These are phyloP conservation scores for Paramecium caudatum DNA, from an alignment of 73 alveolate species.

Conservation along the genomic window DNA sequence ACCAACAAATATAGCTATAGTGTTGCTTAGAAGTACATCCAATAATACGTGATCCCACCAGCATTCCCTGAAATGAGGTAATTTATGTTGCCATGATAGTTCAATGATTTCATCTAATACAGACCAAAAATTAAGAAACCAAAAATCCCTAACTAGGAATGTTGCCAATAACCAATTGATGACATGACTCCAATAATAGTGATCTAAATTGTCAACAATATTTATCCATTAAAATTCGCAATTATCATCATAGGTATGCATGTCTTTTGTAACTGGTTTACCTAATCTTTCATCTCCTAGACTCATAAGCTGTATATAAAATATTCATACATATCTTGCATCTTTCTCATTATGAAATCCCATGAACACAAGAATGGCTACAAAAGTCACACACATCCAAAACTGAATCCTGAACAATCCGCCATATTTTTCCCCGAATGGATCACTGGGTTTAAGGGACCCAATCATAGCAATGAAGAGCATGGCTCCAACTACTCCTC, in stretches of 20 bases:
- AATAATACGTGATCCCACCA: constrained; percentile 94
- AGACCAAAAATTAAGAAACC: constrained; percentile 84
- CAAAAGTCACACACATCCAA: constrained; percentile 66
- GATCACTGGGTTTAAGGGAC: constrained; percentile 71
- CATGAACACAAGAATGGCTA: constrained; percentile 79
- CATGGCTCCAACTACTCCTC: constrained; percentile 71
- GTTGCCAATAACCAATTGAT: constrained; percentile 88
- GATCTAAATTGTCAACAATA: constrained; percentile 81
- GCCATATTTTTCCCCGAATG: constrained; percentile 65
- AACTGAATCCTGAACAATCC: constrained; percentile 74
- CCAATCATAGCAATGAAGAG: constrained; percentile 72
- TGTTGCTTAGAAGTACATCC: constrained; percentile 88
- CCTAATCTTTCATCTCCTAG: constrained; percentile 78
- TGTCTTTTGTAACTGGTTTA: constrained; percentile 75
- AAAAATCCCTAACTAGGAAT: constrained; percentile 82
- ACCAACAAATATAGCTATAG: constrained; percentile 87
- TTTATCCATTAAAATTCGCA: constrained; percentile 83
- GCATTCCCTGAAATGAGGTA: constrained; percentile 91
- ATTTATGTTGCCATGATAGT: constrained; percentile 87
- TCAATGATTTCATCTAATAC: constrained; percentile 88
- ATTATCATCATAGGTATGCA: constrained; percentile 84
- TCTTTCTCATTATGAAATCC: constrained; percentile 78
- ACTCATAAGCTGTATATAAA: constrained; percentile 51
- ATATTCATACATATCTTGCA: constrained; percentile 72
- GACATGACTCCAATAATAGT: constrained; percentile 85